Evolutionary conservation across 2,329 filamentous ascomycete genomes (phyloP).

Genomic region (Colletotrichum shisoi): DNA sequence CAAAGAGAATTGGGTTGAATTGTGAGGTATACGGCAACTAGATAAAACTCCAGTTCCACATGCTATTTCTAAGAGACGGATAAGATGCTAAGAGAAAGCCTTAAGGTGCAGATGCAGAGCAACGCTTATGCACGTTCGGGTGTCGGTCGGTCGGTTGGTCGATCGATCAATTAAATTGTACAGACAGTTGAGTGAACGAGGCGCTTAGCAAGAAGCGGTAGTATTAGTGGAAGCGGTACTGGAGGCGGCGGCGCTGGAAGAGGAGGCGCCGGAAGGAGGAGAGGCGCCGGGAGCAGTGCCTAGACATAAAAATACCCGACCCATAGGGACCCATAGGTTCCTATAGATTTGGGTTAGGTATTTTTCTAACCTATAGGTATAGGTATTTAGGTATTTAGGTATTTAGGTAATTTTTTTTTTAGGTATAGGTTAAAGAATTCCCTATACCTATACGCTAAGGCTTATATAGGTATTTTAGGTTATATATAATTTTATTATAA

Average conservation of each 20-base stretch:
- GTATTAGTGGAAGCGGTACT: background rate
- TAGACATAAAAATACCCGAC: no score
- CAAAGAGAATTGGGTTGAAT: background rate
- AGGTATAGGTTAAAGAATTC: no score
- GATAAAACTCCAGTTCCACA: background rate
- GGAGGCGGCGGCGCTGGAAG: background rate
- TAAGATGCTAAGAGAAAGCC: background rate
- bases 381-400: no score
- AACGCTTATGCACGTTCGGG: conserved; percentile 14
- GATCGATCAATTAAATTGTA: no score
- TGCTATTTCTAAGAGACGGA: background rate
- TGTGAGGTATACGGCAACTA: background rate
- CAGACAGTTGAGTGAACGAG: background rate
- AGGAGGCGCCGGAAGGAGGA: background rate
- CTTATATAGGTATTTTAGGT: no score
- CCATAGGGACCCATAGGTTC: no score
- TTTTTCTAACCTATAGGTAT: no score
- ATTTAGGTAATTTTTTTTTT: no score
- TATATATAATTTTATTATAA: no score
- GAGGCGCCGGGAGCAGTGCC: conserved; percentile 26
- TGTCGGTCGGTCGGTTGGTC: no score
- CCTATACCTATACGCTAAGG: no score
- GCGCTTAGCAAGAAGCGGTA: conserved; percentile 2
- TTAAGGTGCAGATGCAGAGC: background rate
- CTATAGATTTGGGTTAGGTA: no score